Base-by-base conservation (phyloP, 495 filamentous ascomycete species). In the Amniculicola lignicola region DNA sequence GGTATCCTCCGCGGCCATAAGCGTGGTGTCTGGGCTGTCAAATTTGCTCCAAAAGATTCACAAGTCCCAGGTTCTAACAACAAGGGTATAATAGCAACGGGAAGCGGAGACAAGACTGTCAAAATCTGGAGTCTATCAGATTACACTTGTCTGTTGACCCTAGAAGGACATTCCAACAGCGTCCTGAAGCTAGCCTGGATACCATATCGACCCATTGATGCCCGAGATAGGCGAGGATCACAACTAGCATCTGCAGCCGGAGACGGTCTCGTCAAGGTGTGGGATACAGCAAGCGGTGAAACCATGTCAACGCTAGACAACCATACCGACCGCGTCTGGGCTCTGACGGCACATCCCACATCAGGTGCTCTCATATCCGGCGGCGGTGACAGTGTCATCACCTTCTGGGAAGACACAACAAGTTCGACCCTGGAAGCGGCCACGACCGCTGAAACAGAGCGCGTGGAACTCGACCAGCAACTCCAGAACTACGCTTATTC, bases 181-280 rank as follows among this genome's bases (percentile, higher is more conserved):
- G 88, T 97, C 6, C 80, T 97, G 38, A 96, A 96, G 68, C 86
- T 94, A 6, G 80, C 89, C 4, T 97, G 92, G 92, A 77, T 97
- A 18, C 85, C 85, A 16, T 75, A 82, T 42, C 77, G 84, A 0
- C 70, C 75, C 22, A 35, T 54, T 9, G 28, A 75, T 21, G 67
- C 70, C 3, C 61, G 69, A n/a, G 75, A 77, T 64, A 77, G 74
- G 54, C 74, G 72, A 28, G 77, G 59, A 61, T 77, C 77, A 53
- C 79, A 90, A 23, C 77, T 96, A 27, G 94, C 88, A 9, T 89
- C 84, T 53, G 90, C 94, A 5, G 94, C 88, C 27, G 92, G 90
- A 38, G 93, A 99, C 71, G 90, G 90, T n/a, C 75, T 99, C 4
- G 89, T 99, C 40, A 99, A 97, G 70, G 77, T 97, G 44, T 99